Evolutionary conservation across 2,329 filamentous ascomycete species (phyloP).

Genomic region (Rhexocercosporidium sp.): DNA sequence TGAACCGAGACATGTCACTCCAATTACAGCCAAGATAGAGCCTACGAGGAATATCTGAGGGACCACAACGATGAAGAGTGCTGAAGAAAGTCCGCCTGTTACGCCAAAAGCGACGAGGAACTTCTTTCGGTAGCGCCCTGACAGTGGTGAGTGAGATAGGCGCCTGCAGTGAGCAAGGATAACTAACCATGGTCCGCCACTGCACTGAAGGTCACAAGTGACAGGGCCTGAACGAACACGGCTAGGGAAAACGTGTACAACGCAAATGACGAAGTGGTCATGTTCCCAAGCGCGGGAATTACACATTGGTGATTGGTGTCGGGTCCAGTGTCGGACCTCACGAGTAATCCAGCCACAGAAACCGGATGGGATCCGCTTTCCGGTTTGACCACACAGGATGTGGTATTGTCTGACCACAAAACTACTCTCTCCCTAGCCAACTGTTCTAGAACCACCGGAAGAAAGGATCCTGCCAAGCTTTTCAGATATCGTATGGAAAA

Average conservation of each 20-base stretch:
- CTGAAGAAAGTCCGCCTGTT: slow-evolving; percentile 80
- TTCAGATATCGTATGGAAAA: background rate
- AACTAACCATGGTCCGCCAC: slow-evolving; percentile 83
- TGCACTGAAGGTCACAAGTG: slow-evolving; percentile 94
- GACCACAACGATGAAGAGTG: slow-evolving; percentile 82
- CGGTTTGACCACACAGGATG: slow-evolving; percentile 67
- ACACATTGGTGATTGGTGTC: slow-evolving; percentile 60
- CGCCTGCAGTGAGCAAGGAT: background rate
- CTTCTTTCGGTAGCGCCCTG: slow-evolving; percentile 77
- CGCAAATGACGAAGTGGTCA: slow-evolving; percentile 95
- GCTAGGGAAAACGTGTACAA: slow-evolving; percentile 98
- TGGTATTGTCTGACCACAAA: slow-evolving; percentile 75
- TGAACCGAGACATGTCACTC: slow-evolving; percentile 91
- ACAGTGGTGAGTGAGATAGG: slow-evolving; percentile 10
- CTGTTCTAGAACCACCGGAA: slow-evolving; percentile 91
- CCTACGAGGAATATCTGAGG: slow-evolving; percentile 79
- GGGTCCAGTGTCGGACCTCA: slow-evolving; percentile 23
- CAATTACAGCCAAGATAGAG: slow-evolving; percentile 81
- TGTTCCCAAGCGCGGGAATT: slow-evolving; percentile 75
- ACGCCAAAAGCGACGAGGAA: slow-evolving; percentile 83
- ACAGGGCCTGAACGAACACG: slow-evolving; percentile 82
- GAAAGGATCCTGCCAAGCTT: slow-evolving; percentile 73
- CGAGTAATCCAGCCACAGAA: slow-evolving; percentile 1
- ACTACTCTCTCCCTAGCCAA: slow-evolving; percentile 90
- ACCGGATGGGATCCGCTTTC: slow-evolving; percentile 23